A percentile compares a stretch with the other conserved stretches of the same genome.
Conservation (phyloP, 345 rosid species). For the Gossypium thurberi region DNA sequence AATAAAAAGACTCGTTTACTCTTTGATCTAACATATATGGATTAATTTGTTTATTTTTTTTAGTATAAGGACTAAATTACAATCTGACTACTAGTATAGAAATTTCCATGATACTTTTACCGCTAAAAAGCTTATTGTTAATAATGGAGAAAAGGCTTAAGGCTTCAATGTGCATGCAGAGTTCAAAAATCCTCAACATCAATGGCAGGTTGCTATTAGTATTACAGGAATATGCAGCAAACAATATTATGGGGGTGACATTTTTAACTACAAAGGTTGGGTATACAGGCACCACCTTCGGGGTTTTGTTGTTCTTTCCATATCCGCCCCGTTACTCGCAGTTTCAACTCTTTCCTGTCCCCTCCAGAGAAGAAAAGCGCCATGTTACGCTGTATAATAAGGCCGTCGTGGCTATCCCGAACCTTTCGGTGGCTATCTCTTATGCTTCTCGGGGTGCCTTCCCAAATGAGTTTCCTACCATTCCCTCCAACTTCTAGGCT, state of each 20-base stretch:
- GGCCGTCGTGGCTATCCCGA: conserved; percentile 94
- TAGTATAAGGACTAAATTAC: too few species aligned
- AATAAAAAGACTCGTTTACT: too few species aligned
- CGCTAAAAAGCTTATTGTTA: conserved; percentile 13
- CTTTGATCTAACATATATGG: too few species aligned
- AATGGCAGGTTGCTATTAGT: conserved; percentile 5
- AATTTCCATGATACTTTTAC: too few species aligned
- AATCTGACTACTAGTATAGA: too few species aligned
- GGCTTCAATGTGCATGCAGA: conserved; percentile 17
- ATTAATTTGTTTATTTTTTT: too few species aligned
- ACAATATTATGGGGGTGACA: not conserved
- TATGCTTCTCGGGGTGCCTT: conserved; percentile 85
- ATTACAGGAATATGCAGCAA: conserved; percentile 14
- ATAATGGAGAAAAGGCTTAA: conserved; percentile 12
- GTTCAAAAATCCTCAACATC: conserved; percentile 12
- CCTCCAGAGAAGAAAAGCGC: conserved; percentile 98
- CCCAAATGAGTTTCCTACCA: conserved; percentile 87
- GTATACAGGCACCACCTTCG: conserved; percentile 81
- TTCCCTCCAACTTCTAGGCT: conserved; percentile 96
- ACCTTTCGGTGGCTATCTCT: conserved; percentile 96
- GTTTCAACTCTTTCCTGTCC: conserved; percentile 86
- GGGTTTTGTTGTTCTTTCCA: conserved; percentile 94
- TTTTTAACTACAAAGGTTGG: conserved; percentile 66
- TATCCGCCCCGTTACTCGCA: conserved; percentile 82
- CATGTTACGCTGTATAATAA: conserved; percentile 87